Percentiles rank a stretch among this genome's conserved stretches.
These are phyloP conservation scores for Hyphodiscus hymeniophilus DNA, from an alignment of 495 filamentous ascomycete genomes.

Conservation along the genomic window DNA sequence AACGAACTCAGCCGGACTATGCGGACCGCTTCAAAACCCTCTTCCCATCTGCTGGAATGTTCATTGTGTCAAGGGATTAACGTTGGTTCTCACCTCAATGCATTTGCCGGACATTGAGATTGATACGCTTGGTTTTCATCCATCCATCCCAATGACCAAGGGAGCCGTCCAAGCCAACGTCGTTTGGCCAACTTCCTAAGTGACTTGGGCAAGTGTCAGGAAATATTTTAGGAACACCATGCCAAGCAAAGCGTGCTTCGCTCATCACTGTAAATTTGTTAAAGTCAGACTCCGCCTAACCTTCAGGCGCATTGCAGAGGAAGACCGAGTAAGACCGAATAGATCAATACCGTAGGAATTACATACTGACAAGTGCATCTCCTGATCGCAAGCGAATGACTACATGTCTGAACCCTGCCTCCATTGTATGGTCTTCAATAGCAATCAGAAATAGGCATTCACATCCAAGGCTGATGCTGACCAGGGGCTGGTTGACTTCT, in stretches of 20 bases:
- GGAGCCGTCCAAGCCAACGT: slow-evolving; percentile 32
- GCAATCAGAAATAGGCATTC: slow-evolving; percentile 75
- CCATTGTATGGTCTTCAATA: slow-evolving; percentile 30
- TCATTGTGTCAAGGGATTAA: too few relatives aligned
- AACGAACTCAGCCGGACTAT: too few relatives aligned
- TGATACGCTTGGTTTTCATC: slow-evolving; percentile 80
- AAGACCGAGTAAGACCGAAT: too few relatives aligned
- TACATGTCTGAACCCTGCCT: slow-evolving; percentile 30
- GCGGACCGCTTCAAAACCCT: too few relatives aligned
- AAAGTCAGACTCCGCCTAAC: too few relatives aligned
- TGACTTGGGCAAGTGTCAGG: slow-evolving; percentile 67
- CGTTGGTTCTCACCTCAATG: too few relatives aligned
- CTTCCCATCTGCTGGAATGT: too few relatives aligned
- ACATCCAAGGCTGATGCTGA: slow-evolving; percentile 82
- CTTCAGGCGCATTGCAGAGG: too few relatives aligned
- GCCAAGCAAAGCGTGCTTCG: slow-evolving; percentile 79
- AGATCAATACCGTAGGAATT: too few relatives aligned
- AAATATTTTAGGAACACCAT: slow-evolving; percentile 80
- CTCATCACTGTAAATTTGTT: slow-evolving; percentile 23
- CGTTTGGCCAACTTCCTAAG: slow-evolving; percentile 63
- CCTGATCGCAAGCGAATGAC: slow-evolving; percentile 66
- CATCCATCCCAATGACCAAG: slow-evolving; percentile 57
- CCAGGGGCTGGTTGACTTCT: slow-evolving; percentile 59
- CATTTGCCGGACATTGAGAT: slow-evolving; percentile 91
- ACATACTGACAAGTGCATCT: slow-evolving; percentile 58